These are phyloP conservation scores for Comarum palustre DNA, from an alignment of 306 rosid species.

Conservation along the genomic window DNA sequence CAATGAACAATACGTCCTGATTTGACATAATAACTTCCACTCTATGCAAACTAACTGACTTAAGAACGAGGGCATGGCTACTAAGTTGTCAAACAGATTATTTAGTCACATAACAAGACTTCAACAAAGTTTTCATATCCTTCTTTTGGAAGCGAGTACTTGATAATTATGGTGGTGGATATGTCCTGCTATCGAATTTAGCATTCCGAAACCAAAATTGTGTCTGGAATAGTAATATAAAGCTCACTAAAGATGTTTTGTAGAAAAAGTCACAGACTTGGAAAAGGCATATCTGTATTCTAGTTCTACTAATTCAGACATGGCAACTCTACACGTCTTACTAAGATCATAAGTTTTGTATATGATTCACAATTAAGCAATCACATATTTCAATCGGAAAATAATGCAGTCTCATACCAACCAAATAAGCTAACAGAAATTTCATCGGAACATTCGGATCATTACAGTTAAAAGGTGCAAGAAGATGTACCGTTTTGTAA, in stretches of 20 bases:
- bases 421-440: no score
- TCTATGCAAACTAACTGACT: background rate
- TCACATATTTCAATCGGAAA: no score
- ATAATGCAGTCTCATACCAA: background rate
- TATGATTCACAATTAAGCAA: no score
- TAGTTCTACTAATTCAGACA: no score
- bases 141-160: background rate
- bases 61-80: background rate
- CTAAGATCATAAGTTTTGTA: no score
- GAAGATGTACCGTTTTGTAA: constrained; percentile 61
- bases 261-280: no score
- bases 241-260: no score
- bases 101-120: background rate
- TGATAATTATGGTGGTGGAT: background rate
- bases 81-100: constrained; percentile 34
- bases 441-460: background rate
- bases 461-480: background rate
- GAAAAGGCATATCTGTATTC: no score
- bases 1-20: background rate
- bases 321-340: no score
- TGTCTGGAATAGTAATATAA: background rate
- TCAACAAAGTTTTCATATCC: background rate
- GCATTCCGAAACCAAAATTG: background rate
- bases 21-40: background rate
- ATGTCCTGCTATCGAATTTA: background rate